Evolutionary conservation across 2,329 filamentous ascomycete genomes (phyloP).

Genomic region (Sporothrix mexicana): DNA sequence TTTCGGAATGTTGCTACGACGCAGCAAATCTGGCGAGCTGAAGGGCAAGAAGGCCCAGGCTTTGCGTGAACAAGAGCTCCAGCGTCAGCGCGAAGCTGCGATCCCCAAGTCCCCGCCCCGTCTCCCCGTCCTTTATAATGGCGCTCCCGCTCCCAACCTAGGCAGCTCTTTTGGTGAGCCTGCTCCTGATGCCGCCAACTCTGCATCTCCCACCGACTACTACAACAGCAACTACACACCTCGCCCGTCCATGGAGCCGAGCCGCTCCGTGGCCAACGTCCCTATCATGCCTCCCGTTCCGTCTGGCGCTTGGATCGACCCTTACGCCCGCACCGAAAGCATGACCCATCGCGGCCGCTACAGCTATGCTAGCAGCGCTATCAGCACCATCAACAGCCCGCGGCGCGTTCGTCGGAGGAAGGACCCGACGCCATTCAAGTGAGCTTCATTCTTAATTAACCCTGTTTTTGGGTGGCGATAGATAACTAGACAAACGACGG

Average conservation of each 20-base stretch:
- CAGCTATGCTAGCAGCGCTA: conserved; percentile 91
- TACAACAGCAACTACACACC: conserved; percentile 42
- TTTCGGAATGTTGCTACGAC: conserved; percentile 67
- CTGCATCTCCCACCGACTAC: conserved; percentile 29
- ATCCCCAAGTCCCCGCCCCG: conserved; percentile 56
- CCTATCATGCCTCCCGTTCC: conserved; percentile 65
- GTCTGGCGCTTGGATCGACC: conserved; percentile 69
- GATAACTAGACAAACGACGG: neutral
- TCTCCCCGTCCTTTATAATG: conserved; percentile 59
- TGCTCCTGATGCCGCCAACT: conserved; percentile 48
- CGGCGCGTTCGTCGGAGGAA: conserved; percentile 91
- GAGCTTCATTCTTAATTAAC: conserved; percentile 51
- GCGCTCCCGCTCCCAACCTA: conserved; percentile 53
- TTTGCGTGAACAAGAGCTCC: conserved; percentile 56
- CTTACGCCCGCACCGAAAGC: conserved; percentile 84
- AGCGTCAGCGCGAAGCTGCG: conserved; percentile 57
- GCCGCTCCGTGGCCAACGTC: conserved; percentile 50
- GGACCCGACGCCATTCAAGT: conserved; percentile 99
- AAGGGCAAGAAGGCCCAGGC: conserved; percentile 67
- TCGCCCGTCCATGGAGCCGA: conserved; percentile 62
- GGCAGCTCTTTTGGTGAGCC: conserved; percentile 61
- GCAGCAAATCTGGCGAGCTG: conserved; percentile 71
- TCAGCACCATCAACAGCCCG: conserved; percentile 91
- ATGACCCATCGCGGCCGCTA: conserved; percentile 97
- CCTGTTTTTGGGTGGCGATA: neutral